Percentiles rank a stretch among this genome's conserved stretches.
phyloP scores from a whole-genome alignment of 768 basidiomycete species.

The Nevesoporus exiguus region DNA sequence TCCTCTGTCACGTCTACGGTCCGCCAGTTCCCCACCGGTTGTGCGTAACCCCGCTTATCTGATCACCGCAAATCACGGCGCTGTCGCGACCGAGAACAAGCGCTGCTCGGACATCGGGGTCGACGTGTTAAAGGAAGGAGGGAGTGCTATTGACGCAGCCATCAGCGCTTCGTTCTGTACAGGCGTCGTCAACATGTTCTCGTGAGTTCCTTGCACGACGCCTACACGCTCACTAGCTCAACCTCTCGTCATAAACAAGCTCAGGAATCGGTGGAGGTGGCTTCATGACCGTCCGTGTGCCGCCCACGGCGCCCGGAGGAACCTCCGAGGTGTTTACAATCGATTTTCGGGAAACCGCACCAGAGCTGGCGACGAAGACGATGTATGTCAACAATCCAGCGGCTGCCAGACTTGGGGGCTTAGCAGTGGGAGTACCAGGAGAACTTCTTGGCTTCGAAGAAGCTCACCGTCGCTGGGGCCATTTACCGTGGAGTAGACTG shows the following conservation, averaged over 20 bases:
- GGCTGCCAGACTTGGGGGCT: constrained; percentile 66
- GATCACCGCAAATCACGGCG: constrained; percentile 66
- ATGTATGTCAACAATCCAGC: constrained; percentile 68
- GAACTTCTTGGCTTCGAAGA: constrained; percentile 86
- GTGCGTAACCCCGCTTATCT: constrained; percentile 54
- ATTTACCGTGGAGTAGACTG: constrained; percentile 71
- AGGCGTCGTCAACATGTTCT: constrained; percentile 89
- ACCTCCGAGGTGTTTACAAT: constrained; percentile 65
- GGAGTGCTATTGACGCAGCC: constrained; percentile 88
- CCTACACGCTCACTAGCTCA: neutral
- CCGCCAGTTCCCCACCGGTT: neutral
- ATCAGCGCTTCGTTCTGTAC: constrained; percentile 76
- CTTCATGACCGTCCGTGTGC: constrained; percentile 79
- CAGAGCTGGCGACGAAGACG: constrained; percentile 61
- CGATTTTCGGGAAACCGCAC: constrained; percentile 89
- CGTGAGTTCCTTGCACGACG: constrained; percentile 43
- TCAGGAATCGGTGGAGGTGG: constrained; percentile 89
- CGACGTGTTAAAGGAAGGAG: constrained; percentile 69
- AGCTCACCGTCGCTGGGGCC: constrained; percentile 81
- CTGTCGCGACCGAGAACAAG: constrained; percentile 86
- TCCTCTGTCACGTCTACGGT: neutral
- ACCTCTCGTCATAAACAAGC: constrained; percentile 30
- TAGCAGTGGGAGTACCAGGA: constrained; percentile 88
- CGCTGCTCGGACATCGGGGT: constrained; percentile 86
- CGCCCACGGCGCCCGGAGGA: constrained; percentile 41